Evolutionary conservation across 2,329 filamentous ascomycete genomes (phyloP).

Genomic region (Fusarium xyrophilum): DNA sequence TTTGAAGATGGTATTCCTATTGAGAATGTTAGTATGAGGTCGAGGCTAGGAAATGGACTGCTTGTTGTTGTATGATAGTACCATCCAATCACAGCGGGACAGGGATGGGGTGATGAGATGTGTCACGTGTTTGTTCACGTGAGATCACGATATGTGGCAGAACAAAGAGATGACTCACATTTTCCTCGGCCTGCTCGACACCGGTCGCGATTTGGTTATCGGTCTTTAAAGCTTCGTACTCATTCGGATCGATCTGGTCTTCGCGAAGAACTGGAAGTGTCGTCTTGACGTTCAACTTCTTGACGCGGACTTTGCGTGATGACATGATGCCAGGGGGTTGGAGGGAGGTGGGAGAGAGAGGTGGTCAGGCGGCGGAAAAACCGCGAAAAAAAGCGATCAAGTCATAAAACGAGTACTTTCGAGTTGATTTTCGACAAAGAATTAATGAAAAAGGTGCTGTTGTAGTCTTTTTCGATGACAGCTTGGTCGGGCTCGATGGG

Average conservation of each 20-base stretch:
- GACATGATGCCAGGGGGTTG: slow-evolving; percentile 60
- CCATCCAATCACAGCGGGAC: slow-evolving; percentile 7
- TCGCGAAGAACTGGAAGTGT: slow-evolving; percentile 86
- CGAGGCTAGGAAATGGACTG: not conserved
- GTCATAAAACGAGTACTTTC: slow-evolving; percentile 65
- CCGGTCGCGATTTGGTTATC: slow-evolving; percentile 90
- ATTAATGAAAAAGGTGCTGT: slow-evolving; percentile 61
- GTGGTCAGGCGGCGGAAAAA: slow-evolving; percentile 60
- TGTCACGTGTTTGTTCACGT: too few species aligned
- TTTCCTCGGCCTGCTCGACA: slow-evolving; percentile 96
- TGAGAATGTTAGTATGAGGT: slow-evolving; percentile 41
- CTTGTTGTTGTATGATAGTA: slow-evolving; percentile 21
- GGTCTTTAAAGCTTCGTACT: slow-evolving; percentile 86
- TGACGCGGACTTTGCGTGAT: slow-evolving; percentile 76
- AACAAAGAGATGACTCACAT: slow-evolving; percentile 69
- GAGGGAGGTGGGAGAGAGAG: slow-evolving; percentile 48
- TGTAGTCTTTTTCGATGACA: slow-evolving; percentile 62
- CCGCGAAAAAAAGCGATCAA: slow-evolving; percentile 69
- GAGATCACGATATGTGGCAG: slow-evolving; percentile 49
- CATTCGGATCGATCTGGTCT: slow-evolving; percentile 83
- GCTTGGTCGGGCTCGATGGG: slow-evolving; percentile 57
- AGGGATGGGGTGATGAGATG: not conserved
- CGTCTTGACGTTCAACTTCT: slow-evolving; percentile 93
- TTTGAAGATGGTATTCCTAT: slow-evolving; percentile 95
- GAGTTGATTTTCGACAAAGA: slow-evolving; percentile 56